Evolutionary conservation across 805 yeast species (phyloP).

Genomic region (Hanseniaspora vineae): DNA sequence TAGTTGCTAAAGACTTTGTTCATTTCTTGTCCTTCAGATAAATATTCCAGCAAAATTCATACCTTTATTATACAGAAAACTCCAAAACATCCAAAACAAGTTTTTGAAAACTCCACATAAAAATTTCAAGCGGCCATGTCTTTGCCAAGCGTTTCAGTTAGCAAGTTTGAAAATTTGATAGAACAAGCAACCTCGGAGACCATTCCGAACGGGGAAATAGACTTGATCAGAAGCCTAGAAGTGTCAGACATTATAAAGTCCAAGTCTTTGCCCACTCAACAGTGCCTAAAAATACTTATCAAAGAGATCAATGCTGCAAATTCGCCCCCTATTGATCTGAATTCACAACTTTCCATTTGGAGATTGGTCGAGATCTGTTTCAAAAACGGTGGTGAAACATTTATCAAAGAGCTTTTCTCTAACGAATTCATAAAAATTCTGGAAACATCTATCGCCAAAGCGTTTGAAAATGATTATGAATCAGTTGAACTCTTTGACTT

Average conservation of each 20-base stretch:
- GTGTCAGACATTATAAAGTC: slow-evolving; percentile 78
- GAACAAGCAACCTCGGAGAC: slow-evolving; percentile 73
- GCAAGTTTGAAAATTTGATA: slow-evolving; percentile 45
- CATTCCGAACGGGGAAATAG: slow-evolving; percentile 87
- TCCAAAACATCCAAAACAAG: background rate
- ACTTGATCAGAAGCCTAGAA: slow-evolving; percentile 39
- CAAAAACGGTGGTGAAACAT: slow-evolving; percentile 85
- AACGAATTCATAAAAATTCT: slow-evolving; percentile 79
- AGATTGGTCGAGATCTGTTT: slow-evolving; percentile 76
- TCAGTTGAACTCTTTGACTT: slow-evolving; percentile 2
- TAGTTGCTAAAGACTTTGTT: too few species aligned
- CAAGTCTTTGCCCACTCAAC: slow-evolving; percentile 64
- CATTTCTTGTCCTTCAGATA: too few species aligned
- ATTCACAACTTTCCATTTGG: slow-evolving; percentile 61
- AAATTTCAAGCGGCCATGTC: background rate
- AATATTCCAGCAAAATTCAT: too few species aligned
- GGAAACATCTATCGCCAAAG: slow-evolving; percentile 31
- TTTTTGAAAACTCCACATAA: background rate
- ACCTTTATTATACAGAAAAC: background rate
- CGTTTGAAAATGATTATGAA: slow-evolving; percentile 1
- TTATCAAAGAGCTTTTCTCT: slow-evolving; percentile 63
- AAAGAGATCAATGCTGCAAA: slow-evolving; percentile 48
- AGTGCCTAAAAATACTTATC: slow-evolving; percentile 76
- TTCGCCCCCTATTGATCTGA: slow-evolving; percentile 42
- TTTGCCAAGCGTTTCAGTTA: slow-evolving; percentile 20